Evolutionary conservation across 441 rosid genomes (phyloP), one percentile per base, ranked within the genome.

Genomic region (Theobroma grandiflorum): DNA sequence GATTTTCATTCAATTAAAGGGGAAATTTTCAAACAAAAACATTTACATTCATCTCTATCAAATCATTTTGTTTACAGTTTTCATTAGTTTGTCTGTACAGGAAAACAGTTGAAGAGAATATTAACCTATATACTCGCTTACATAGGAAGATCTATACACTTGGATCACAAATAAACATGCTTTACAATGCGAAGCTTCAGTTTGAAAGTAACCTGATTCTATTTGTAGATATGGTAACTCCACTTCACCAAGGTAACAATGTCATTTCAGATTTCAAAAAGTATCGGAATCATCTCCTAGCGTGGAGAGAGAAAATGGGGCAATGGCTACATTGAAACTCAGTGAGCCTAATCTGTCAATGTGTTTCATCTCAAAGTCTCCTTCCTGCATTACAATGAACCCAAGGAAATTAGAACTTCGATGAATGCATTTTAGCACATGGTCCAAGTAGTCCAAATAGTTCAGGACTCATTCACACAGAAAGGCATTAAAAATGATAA

Each of bases 351-450:
- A 84, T 67, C 12, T 80, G 82, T 91, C 97, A 1, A 90, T 85
- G 79, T 91, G 93, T 78, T 91, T 93, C 97, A 93, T 91, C 88
- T 93, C 95, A 52, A 91, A 91, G 67, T 93, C 95, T 4, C 97
- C 94, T 87, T 93, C 95, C 97, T 91, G 90, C 84, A 80, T 53
- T 58, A 50, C 57, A 55, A 67, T 12, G 61, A 50, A 64, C 70
- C 45, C 52, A 53, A 18, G 74, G 42, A 18, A 61, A 49, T 31
- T 38, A 57, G 7, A n/a, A 66, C 15, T 67, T 72, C 40, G 45
- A 1, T 7, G 9, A 33, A 37, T 14, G 57, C 74, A 31, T 57
- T 37, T 68, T 55, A 58, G 10, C 20, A 53, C 0, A 42, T 68
- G 11, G 55, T 14, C 74, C 70, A 47, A 35, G 69, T 45, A 70